These are phyloP conservation scores for Fusarium subglutinans DNA, from an alignment of 2,329 filamentous ascomycete species.

Conservation along the genomic window DNA sequence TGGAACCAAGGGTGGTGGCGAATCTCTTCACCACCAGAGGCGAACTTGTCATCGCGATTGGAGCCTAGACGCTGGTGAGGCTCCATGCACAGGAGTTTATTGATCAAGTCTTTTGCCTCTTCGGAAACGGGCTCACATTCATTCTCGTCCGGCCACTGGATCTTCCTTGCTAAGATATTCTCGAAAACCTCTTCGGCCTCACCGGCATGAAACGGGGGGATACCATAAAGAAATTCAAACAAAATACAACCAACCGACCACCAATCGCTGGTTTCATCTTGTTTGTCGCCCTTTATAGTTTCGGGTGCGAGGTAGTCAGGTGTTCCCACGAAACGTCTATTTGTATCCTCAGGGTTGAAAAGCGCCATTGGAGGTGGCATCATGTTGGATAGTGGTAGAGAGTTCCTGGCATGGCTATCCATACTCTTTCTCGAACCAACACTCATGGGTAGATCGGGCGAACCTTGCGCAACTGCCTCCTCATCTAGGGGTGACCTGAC, in stretches of 20 bases:
- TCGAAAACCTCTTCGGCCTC: conserved; percentile 96
- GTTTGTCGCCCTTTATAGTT: conserved; percentile 92
- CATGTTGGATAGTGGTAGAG: conserved; percentile 66
- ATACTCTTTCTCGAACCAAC: conserved; percentile 44
- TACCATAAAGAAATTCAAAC: conserved; percentile 94
- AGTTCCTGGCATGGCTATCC: conserved; percentile 48
- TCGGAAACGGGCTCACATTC: conserved; percentile 79
- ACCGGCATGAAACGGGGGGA: conserved; percentile 90
- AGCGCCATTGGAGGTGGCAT: conserved; percentile 93
- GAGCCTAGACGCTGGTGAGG: conserved; percentile 84
- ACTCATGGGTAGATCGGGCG: conserved; percentile 75
- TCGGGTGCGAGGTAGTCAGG: conserved; percentile 97
- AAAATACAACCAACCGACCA: conserved; percentile 99
- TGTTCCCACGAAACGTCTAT: conserved; percentile 92
- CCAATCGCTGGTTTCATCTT: conserved; percentile 99
- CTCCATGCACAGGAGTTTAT: conserved; percentile 87
- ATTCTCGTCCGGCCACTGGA: conserved; percentile 89
- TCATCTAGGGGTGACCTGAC: conserved; percentile 76
- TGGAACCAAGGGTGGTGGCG: conserved; percentile 89
- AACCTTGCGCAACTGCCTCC: conserved; percentile 75
- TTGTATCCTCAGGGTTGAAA: conserved; percentile 94
- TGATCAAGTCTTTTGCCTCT: conserved; percentile 94
- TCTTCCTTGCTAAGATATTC: conserved; percentile 89
- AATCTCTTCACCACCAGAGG: conserved; percentile 90
- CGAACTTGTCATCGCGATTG: conserved; percentile 83